A percentile compares a stretch with the other conserved stretches of the same genome.
phyloP scores from a whole-genome alignment of 495 filamentous ascomycete species.

The Alectoria sarmentosa region DNA sequence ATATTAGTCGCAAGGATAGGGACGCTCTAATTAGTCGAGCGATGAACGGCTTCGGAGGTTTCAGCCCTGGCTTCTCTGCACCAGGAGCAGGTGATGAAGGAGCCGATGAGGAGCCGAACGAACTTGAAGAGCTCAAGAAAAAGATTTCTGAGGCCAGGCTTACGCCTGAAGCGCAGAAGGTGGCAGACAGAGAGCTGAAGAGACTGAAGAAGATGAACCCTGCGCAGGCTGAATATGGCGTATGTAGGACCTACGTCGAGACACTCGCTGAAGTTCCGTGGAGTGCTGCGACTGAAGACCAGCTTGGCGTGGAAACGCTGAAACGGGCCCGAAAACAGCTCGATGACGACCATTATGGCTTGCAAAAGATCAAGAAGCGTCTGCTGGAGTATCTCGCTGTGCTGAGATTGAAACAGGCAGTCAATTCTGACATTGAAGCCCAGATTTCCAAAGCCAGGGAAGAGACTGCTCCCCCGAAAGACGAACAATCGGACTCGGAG shows the following conservation, averaged over 20 bases:
- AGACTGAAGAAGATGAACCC: conserved; percentile 92
- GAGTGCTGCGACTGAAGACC: conserved; percentile 78
- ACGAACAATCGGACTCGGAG: conserved; percentile 21
- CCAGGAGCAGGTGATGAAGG: conserved; percentile 44
- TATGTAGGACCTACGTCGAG: conserved; percentile 90
- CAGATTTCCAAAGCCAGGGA: conserved; percentile 63
- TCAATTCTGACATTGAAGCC: conserved; percentile 70
- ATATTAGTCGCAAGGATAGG: conserved; percentile 46
- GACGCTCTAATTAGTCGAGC: conserved; percentile 46
- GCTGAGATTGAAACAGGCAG: conserved; percentile 82
- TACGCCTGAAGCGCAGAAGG: conserved; percentile 67
- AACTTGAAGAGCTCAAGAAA: conserved; percentile 88
- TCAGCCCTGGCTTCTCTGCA: conserved; percentile 38
- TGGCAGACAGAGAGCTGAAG: conserved; percentile 83
- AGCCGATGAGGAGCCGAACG: conserved; percentile 69
- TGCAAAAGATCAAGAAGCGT: conserved; percentile 96
- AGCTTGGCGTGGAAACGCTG: conserved; percentile 76
- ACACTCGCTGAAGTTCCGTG: conserved; percentile 93
- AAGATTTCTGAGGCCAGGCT: conserved; percentile 75
- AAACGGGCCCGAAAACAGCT: conserved; percentile 77
- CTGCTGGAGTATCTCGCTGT: conserved; percentile 95
- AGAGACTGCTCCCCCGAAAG: conserved; percentile 40
- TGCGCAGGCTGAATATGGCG: conserved; percentile 89
- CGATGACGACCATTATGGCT: conserved; percentile 92
- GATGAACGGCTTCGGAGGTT: conserved; percentile 43